These are phyloP conservation scores for Corchorus capsularis DNA, from an alignment of 345 rosid genomes.

Conservation along the genomic window DNA sequence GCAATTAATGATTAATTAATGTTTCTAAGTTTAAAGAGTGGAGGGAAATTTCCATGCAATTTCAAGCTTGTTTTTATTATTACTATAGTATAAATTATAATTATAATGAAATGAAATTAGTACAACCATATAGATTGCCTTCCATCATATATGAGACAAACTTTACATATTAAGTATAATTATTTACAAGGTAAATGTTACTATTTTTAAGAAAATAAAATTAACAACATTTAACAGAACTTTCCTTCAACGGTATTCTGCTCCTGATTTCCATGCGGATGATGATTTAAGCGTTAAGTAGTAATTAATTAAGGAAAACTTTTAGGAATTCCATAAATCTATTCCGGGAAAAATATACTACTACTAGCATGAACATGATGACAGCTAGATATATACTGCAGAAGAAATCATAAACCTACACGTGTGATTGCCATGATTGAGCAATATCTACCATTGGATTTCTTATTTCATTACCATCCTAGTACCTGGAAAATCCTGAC, in stretches of 20 bases:
- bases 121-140: not conserved
- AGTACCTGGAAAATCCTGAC: conserved; percentile 1
- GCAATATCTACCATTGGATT: conserved; percentile 27
- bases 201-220: not conserved
- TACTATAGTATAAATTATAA: too few species aligned
- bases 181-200: not conserved
- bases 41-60: not conserved
- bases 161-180: not conserved
- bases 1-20: not conserved
- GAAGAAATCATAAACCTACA: conserved; percentile 15
- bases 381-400: not conserved
- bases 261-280: conserved; percentile 25
- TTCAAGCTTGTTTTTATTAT: not conserved
- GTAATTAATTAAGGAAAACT: conserved; percentile 5
- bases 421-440: conserved; percentile 17
- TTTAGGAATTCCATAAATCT: not conserved
- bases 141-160: conserved; percentile 19
- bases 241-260: conserved; percentile 53
- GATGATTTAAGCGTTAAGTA: conserved; percentile 6
- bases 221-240: not conserved
- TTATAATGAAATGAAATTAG: not conserved
- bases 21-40: not conserved
- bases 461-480: not conserved
- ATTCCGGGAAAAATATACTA: not conserved
- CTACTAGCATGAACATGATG: not conserved